Conservation (phyloP, 2,329 filamentous ascomycete genomes). For the Pseudocercospora fijiensis region DNA sequence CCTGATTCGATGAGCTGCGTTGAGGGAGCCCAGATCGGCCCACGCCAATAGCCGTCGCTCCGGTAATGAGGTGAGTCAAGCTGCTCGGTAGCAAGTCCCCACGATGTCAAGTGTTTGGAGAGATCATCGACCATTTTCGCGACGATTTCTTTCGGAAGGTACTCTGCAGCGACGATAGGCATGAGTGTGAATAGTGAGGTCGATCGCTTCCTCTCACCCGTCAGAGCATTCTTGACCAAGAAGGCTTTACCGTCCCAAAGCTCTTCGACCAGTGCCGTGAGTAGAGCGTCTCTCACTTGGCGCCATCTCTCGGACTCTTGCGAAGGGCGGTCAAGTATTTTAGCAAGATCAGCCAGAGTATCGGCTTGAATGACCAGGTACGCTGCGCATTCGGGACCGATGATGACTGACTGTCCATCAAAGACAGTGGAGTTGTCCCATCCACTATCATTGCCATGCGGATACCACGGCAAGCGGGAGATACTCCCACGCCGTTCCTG, state of each 20-base stretch:
- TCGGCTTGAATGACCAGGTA: neutral
- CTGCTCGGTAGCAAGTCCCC: neutral
- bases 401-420: neutral
- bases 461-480: neutral
- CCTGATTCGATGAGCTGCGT: conserved; percentile 1
- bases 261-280: neutral
- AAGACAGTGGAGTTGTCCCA: conserved; percentile 8
- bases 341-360: neutral
- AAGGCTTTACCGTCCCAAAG: neutral
- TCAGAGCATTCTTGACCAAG: neutral
- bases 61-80: neutral
- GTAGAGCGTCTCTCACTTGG: neutral
- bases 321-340: neutral
- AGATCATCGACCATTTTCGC: neutral
- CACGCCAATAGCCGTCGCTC: neutral
- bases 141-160: neutral
- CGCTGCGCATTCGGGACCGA: neutral
- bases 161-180: neutral
- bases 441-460: neutral
- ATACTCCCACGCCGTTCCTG: neutral
- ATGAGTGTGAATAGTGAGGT: neutral
- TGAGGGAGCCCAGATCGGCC: neutral
- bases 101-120: neutral
- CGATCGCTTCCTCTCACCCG: neutral
- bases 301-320: neutral